These are phyloP conservation scores for Pisolithus thermaeus DNA, from an alignment of 1,284 basidiomycete genomes.

Conservation along the genomic window DNA sequence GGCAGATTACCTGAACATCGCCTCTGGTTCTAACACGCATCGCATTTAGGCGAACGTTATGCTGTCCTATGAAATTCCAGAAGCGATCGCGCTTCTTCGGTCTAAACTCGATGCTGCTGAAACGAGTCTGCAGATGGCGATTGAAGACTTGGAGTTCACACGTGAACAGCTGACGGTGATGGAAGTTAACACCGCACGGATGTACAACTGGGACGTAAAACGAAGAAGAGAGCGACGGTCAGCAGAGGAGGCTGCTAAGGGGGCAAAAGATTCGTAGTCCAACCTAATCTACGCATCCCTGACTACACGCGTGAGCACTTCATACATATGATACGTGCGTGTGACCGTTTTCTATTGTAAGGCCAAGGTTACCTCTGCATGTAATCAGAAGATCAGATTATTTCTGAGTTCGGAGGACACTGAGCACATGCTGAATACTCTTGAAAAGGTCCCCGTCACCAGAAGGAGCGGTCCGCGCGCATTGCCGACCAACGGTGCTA, in stretches of 20 bases:
- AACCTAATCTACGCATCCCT: too few species aligned
- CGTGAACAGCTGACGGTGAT: slow-evolving; percentile 95
- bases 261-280: slow-evolving; percentile 1
- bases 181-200: slow-evolving; percentile 96
- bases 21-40: neutral
- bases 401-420: too few species aligned
- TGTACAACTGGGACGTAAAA: slow-evolving; percentile 97
- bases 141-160: slow-evolving; percentile 90
- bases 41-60: slow-evolving; percentile 88
- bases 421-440: too few species aligned
- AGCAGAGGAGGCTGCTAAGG: slow-evolving; percentile 29
- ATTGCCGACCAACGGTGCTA: too few species aligned
- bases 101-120: slow-evolving; percentile 80
- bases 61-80: slow-evolving; percentile 88
- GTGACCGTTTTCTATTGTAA: too few species aligned
- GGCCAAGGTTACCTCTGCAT: too few species aligned
- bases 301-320: too few species aligned
- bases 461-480: too few species aligned
- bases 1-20: neutral
- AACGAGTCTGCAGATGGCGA: slow-evolving; percentile 59
- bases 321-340: too few species aligned
- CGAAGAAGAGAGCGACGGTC: slow-evolving; percentile 60
- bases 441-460: too few species aligned
- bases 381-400: too few species aligned
- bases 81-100: slow-evolving; percentile 72